Conservation (phyloP, 2,329 filamentous ascomycete genomes). For the Fusarium agapanthi region DNA sequence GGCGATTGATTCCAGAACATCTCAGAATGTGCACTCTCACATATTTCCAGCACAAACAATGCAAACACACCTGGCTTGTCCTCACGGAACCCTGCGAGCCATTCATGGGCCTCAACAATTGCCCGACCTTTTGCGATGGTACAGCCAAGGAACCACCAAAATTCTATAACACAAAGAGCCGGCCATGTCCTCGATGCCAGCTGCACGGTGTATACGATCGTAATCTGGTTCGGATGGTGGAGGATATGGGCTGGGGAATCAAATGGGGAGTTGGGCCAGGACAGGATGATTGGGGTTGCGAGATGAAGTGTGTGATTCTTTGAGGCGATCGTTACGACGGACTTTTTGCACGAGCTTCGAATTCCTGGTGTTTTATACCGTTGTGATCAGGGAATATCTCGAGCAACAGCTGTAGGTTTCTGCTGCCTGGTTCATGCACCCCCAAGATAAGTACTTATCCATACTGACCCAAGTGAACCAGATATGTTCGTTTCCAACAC, state of each 20-base stretch:
- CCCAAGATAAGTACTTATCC: background rate
- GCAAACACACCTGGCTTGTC: slow-evolving; percentile 62
- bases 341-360: background rate
- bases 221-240: slow-evolving; percentile 58
- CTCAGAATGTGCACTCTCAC: slow-evolving; percentile 57
- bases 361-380: background rate
- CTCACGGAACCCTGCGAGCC: slow-evolving; percentile 58
- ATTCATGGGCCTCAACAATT: slow-evolving; percentile 60
- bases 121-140: slow-evolving; percentile 53
- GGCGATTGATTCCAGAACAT: too few species aligned
- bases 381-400: background rate
- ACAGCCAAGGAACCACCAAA: slow-evolving; percentile 48
- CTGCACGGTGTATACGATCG: slow-evolving; percentile 55
- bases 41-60: slow-evolving; percentile 58
- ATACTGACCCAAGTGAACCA: background rate
- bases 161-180: slow-evolving; percentile 48
- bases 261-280: slow-evolving; percentile 59
- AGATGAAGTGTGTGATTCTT: slow-evolving; percentile 48
- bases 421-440: background rate
- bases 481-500: background rate
- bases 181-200: slow-evolving; percentile 55
- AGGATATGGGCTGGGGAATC: slow-evolving; percentile 53
- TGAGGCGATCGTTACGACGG: slow-evolving; percentile 29
- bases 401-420: background rate
- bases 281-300: slow-evolving; percentile 49